Evolutionary conservation across 352 stramenopile species (phyloP).

Genomic region (Phytophthora pistaciae): DNA sequence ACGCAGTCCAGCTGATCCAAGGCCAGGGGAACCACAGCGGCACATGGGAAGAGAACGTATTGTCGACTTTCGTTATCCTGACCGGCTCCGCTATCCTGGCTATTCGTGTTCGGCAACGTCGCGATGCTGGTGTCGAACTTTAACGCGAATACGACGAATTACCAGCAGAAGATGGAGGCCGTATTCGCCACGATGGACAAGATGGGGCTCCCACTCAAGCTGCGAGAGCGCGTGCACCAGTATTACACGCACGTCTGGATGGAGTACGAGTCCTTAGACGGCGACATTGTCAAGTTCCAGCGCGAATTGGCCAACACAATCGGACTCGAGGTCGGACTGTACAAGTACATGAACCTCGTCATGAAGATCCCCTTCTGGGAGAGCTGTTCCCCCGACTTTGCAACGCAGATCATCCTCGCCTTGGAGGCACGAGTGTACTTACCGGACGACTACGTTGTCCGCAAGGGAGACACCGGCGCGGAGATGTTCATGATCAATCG

Average conservation of each 20-base stretch:
- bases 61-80: neutral
- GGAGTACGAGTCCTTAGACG: conserved; percentile 1
- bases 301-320: neutral
- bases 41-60: neutral
- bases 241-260: conserved; percentile 4
- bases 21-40: neutral
- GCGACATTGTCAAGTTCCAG: neutral
- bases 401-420: neutral
- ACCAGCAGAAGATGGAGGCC: neutral
- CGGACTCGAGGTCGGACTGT: conserved; percentile 2
- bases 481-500: conserved; percentile 13
- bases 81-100: neutral
- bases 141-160: conserved; percentile 7
- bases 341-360: conserved; percentile 3
- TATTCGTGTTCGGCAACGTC: neutral
- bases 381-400: conserved; percentile 1
- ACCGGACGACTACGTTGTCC: conserved; percentile 2
- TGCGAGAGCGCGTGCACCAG: neutral
- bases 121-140: neutral
- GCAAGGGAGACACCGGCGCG: conserved; percentile 2
- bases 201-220: neutral
- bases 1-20: conserved; percentile 1
- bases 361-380: no score
- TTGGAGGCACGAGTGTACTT: neutral
- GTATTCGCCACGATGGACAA: conserved; percentile 3